phyloP scores from a whole-genome alignment of 345 rosid genomes.

The Aegle marmelos region DNA sequence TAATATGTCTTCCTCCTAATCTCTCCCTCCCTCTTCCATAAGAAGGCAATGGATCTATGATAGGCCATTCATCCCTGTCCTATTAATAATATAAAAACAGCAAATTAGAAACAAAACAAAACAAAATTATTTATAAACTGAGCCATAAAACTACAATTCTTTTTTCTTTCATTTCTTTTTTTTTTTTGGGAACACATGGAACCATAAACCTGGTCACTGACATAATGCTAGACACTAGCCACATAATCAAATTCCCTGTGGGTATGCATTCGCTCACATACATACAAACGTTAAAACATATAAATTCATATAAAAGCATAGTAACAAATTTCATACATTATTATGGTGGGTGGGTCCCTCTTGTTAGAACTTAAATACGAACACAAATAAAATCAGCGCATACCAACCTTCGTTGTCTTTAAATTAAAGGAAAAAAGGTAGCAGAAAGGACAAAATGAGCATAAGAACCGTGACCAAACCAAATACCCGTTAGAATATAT shows the following conservation, averaged over 20 bases:
- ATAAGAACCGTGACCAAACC: slow-evolving; percentile 6
- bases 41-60: slow-evolving; percentile 87
- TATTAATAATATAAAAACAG: neutral
- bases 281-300: neutral
- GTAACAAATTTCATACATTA: neutral
- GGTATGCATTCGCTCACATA: too few species aligned
- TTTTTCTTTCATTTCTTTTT: too few species aligned
- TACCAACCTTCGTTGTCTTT: neutral
- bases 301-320: neutral
- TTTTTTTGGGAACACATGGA: neutral
- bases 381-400: neutral
- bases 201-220: neutral
- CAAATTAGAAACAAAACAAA: neutral
- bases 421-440: neutral
- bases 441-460: slow-evolving; percentile 9
- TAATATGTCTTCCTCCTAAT: slow-evolving; percentile 90
- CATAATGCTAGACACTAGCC: neutral
- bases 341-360: slow-evolving; percentile 14
- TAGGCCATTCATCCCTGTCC: slow-evolving; percentile 82
- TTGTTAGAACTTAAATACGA: slow-evolving; percentile 1
- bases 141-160: too few species aligned
- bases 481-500: neutral
- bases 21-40: slow-evolving; percentile 99
- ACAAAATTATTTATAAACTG: neutral
- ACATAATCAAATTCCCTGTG: neutral